Conservation (phyloP, 305 asterid species). For the Ajuga reptans region DNA sequence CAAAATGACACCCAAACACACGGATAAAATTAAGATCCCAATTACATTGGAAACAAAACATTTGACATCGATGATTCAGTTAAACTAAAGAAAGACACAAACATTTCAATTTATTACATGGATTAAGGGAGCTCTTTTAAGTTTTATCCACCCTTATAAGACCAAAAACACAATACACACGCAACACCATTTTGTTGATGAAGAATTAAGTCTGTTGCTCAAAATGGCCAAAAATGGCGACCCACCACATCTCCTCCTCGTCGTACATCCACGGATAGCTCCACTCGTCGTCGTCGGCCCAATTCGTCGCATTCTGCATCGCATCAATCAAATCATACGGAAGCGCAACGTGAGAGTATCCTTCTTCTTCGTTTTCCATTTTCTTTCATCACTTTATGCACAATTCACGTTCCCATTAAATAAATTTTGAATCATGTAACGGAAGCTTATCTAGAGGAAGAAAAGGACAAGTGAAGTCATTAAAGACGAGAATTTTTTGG, state of each 20-base stretch:
- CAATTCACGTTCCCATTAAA: background rate
- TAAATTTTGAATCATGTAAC: background rate
- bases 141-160: too few relatives aligned
- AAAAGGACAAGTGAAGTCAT: background rate
- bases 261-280: constrained; percentile 23
- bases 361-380: constrained; percentile 14
- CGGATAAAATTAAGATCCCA: too few relatives aligned
- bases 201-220: too few relatives aligned
- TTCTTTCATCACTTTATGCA: background rate
- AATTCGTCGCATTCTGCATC: constrained; percentile 12
- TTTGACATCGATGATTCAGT: too few relatives aligned
- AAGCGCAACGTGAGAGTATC: constrained; percentile 9
- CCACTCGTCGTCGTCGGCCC: constrained; percentile 25
- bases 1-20: too few relatives aligned
- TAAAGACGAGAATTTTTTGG: background rate
- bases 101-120: too few relatives aligned
- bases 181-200: too few relatives aligned
- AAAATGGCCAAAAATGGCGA: constrained; percentile 1
- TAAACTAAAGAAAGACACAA: too few relatives aligned
- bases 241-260: constrained; percentile 24
- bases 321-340: constrained; percentile 18
- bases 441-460: background rate
- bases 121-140: too few relatives aligned
- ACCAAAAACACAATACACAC: too few relatives aligned
- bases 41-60: too few relatives aligned